Evolutionary conservation across 2,329 filamentous ascomycete species (phyloP).

Genomic region (Ophiostoma himal-ulmi): DNA sequence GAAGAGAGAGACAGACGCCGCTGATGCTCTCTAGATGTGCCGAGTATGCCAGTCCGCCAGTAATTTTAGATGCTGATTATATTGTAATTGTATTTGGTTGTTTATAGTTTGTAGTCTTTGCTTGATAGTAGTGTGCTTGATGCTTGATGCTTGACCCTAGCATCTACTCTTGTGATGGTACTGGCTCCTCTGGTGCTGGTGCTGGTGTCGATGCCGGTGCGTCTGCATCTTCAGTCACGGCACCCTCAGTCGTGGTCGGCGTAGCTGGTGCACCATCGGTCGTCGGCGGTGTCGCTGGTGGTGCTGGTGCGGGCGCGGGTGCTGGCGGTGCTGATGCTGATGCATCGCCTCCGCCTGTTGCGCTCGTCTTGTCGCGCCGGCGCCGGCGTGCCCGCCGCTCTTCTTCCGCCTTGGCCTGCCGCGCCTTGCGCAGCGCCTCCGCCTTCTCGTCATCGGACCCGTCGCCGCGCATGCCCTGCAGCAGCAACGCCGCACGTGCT

Average conservation of each 20-base stretch:
- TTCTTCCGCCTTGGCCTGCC: slow-evolving; percentile 70
- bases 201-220: background rate
- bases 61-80: background rate
- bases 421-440: slow-evolving; percentile 54
- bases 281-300: background rate
- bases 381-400: slow-evolving; percentile 64
- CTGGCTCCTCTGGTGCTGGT: background rate
- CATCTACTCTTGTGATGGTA: background rate
- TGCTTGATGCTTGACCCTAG: background rate
- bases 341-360: slow-evolving; percentile 14
- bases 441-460: slow-evolving; percentile 52
- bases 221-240: background rate
- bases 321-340: no score
- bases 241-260: background rate
- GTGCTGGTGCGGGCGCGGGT: background rate
- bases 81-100: background rate
- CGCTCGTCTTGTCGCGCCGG: slow-evolving; percentile 55
- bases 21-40: background rate
- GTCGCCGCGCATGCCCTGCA: slow-evolving; percentile 72
- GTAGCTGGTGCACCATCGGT: background rate
- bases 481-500: slow-evolving; percentile 71
- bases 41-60: background rate
- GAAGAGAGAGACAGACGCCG: background rate
- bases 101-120: background rate
- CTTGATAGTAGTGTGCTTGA: background rate